These are phyloP conservation scores for Torulaspora indica DNA, from an alignment of 805 yeast species.

Conservation along the genomic window DNA sequence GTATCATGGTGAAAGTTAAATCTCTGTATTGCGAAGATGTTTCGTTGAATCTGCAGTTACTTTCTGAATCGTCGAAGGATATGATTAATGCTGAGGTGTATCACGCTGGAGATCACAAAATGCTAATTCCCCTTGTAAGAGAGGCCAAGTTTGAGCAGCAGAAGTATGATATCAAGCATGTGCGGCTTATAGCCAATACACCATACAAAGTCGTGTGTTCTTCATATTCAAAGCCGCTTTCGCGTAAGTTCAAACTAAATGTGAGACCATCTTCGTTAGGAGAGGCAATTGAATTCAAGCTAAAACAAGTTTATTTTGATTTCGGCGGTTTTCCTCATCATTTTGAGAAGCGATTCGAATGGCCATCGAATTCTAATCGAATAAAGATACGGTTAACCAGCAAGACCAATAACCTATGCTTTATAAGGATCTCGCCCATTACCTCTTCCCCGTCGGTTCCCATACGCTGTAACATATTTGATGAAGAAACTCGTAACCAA, in stretches of 20 bases:
- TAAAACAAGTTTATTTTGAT: slow-evolving; percentile 16
- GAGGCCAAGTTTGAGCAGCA: slow-evolving; percentile 14
- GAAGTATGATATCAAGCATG: slow-evolving; percentile 8
- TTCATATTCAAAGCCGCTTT: slow-evolving; percentile 5
- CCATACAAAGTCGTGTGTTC: slow-evolving; percentile 27
- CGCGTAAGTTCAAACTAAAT: slow-evolving; percentile 12
- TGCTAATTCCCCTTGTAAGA: slow-evolving; percentile 23
- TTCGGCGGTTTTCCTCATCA: slow-evolving; percentile 29
- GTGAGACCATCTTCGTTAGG: slow-evolving; percentile 1
- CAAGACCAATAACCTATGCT: slow-evolving; percentile 13
- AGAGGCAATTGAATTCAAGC: background rate
- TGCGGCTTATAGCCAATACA: slow-evolving; percentile 21
- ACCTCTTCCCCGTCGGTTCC: slow-evolving; percentile 2
- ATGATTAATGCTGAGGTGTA: slow-evolving; percentile 25
- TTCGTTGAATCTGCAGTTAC: slow-evolving; percentile 16
- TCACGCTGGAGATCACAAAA: slow-evolving; percentile 18
- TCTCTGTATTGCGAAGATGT: slow-evolving; percentile 9
- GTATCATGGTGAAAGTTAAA: slow-evolving; percentile 18
- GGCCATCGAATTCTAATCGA: slow-evolving; percentile 12
- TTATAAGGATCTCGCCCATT: slow-evolving; percentile 22
- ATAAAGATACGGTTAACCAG: slow-evolving; percentile 10
- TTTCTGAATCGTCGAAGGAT: slow-evolving; percentile 12
- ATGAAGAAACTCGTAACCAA: slow-evolving; percentile 14
- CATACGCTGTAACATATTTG: slow-evolving; percentile 25
- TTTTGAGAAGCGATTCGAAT: slow-evolving; percentile 5